Conservation (phyloP, 257 asterid species). For the Solanum sitiens region DNA sequence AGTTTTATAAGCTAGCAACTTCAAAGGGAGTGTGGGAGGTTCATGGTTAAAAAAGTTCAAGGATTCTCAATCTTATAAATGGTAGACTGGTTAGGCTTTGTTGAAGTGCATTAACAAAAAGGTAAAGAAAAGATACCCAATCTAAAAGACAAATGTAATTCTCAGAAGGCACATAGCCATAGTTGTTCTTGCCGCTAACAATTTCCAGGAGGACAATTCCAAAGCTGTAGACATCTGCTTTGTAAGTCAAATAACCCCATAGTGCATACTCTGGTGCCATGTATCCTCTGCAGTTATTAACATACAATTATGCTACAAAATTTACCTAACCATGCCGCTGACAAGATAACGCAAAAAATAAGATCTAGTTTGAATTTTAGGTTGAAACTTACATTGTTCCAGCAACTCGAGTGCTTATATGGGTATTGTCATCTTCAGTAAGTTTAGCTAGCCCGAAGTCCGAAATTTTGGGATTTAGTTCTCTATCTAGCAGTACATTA, state of each 20-base stretch:
- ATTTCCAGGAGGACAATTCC: constrained; percentile 76
- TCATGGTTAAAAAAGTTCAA: background rate
- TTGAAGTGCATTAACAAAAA: background rate
- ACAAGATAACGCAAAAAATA: background rate
- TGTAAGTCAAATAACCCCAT: constrained; percentile 80
- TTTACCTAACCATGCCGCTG: background rate
- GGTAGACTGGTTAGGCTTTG: background rate
- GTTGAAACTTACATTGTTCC: constrained; percentile 66
- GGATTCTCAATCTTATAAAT: background rate
- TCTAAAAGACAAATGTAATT: constrained; percentile 71
- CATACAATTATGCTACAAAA: background rate
- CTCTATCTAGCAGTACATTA: constrained; percentile 67
- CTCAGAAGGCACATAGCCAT: constrained; percentile 50
- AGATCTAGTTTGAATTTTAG: background rate
- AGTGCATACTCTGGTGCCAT: constrained; percentile 94
- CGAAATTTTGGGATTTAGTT: constrained; percentile 72
- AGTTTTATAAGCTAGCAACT: background rate
- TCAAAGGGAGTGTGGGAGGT: background rate
- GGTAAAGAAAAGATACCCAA: constrained; percentile 37
- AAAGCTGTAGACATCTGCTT: constrained; percentile 87
- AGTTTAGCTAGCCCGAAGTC: constrained; percentile 93
- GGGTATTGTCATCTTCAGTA: constrained; percentile 68
- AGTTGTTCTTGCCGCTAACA: constrained; percentile 79
- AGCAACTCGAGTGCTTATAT: constrained; percentile 81
- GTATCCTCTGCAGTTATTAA: constrained; percentile 53